These are phyloP conservation scores for Xylaria sp. DNA, from an alignment of 2,329 filamentous ascomycete species.

Conservation along the genomic window DNA sequence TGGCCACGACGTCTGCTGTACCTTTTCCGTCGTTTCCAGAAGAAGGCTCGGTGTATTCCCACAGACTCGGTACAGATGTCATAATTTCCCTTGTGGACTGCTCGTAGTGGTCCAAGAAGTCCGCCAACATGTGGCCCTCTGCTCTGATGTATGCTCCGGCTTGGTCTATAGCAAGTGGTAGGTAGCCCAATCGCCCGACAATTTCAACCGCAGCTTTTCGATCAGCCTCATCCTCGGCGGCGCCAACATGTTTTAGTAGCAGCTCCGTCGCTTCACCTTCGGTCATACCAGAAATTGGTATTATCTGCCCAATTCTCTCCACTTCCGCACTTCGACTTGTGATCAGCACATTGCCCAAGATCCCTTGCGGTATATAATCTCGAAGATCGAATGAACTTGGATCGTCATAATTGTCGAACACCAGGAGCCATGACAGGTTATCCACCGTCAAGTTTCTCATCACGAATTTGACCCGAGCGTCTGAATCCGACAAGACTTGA, in stretches of 20 bases:
- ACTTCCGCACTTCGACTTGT: conserved; percentile 8
- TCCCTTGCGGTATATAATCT: conserved; percentile 8
- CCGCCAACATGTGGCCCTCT: conserved; percentile 1
- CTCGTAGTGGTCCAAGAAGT: conserved; percentile 9
- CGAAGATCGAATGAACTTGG: conserved; percentile 10
- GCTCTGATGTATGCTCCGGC: conserved; percentile 13
- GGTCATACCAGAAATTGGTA: conserved; percentile 8
- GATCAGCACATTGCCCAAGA: conserved; percentile 7
- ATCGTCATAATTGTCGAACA: conserved; percentile 17
- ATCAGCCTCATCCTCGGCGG: neutral
- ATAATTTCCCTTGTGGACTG: conserved; percentile 8
- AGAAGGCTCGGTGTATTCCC: conserved; percentile 11
- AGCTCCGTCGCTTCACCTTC: conserved; percentile 4
- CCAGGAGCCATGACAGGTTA: conserved; percentile 5
- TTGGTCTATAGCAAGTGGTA: conserved; percentile 15
- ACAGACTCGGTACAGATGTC: conserved; percentile 7
- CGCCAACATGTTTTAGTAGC: conserved; percentile 5
- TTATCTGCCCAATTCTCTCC: conserved; percentile 4
- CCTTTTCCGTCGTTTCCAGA: neutral
- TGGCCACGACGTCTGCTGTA: neutral
- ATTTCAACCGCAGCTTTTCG: conserved; percentile 1
- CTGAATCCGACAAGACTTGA: neutral
- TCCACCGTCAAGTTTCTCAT: conserved; percentile 2
- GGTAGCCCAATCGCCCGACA: conserved; percentile 5
- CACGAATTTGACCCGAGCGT: conserved; percentile 7